Conservation (phyloP, 2,329 filamentous ascomycete genomes). For the Xylaria sp. region DNA sequence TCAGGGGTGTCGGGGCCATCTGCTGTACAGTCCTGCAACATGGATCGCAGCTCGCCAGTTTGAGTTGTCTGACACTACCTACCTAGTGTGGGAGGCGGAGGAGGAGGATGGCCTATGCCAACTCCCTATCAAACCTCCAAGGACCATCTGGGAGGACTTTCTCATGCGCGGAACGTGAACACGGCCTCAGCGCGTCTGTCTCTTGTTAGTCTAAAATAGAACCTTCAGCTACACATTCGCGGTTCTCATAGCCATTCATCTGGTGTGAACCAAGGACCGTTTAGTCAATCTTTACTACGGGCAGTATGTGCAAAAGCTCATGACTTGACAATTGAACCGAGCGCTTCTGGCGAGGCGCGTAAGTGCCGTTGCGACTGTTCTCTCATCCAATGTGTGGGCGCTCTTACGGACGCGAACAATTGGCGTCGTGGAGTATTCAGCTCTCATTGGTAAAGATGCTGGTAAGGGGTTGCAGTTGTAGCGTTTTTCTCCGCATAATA, state of each 20-base stretch:
- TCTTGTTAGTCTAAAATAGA: too few species aligned
- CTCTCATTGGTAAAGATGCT: conserved; percentile 14
- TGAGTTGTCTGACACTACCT: background rate
- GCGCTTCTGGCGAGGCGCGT: conserved; percentile 2
- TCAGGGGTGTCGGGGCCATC: conserved; percentile 11
- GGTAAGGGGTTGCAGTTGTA: conserved; percentile 7
- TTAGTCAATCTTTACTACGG: background rate
- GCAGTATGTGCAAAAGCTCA: background rate
- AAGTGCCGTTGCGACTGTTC: conserved; percentile 6
- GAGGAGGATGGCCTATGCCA: too few species aligned
- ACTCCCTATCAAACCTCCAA: background rate
- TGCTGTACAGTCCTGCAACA: background rate
- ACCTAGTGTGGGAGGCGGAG: background rate
- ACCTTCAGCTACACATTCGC: too few species aligned
- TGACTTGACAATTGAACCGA: background rate
- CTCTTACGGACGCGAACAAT: conserved; percentile 8
- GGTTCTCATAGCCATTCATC: background rate
- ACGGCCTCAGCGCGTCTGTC: too few species aligned
- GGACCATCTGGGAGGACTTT: too few species aligned
- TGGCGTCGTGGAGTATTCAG: conserved; percentile 12
- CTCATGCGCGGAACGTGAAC: too few species aligned
- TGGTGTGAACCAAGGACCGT: background rate
- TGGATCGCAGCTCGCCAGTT: background rate
- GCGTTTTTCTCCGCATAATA: conserved; percentile 23
- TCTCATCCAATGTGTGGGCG: background rate